Evolutionary conservation across 1,284 basidiomycete species (phyloP).

Genomic region (Stygiomarasmius scandens): DNA sequence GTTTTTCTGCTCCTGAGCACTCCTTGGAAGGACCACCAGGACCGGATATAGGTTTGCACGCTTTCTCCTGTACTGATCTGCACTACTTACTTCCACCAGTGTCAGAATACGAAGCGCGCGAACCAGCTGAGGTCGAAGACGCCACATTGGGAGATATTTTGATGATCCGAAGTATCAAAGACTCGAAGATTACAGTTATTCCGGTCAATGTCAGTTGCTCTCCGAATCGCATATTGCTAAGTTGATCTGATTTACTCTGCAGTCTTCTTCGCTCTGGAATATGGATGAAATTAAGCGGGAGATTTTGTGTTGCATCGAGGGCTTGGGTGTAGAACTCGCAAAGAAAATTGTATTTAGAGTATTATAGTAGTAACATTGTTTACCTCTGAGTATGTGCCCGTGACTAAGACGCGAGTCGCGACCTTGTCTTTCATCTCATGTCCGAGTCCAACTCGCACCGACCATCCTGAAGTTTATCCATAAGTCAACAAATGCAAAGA

Average conservation of each 20-base stretch:
- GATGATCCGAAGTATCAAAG: conserved; percentile 18
- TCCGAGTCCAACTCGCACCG: too few species aligned
- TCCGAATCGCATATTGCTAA: not conserved
- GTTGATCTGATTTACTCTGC: not conserved
- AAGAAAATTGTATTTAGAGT: conserved; percentile 35
- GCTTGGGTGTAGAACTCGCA: conserved; percentile 43
- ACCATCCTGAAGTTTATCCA: not conserved
- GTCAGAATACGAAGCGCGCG: conserved; percentile 7
- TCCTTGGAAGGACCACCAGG: conserved; percentile 39
- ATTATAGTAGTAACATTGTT: not conserved
- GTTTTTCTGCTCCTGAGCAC: conserved; percentile 66
- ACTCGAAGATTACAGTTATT: conserved; percentile 19
- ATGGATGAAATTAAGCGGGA: conserved; percentile 25
- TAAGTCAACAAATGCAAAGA: not conserved
- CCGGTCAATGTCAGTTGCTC: conserved; percentile 8
- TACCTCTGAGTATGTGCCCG: not conserved
- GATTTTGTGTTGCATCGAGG: conserved; percentile 38
- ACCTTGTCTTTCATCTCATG: too few species aligned
- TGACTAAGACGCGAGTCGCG: too few species aligned
- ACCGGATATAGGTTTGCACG: conserved; percentile 15
- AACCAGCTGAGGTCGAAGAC: conserved; percentile 12
- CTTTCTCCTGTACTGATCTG: not conserved
- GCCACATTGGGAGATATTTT: conserved; percentile 20
- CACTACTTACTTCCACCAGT: conserved; percentile 16
- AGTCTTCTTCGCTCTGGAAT: conserved; percentile 30